A percentile compares a stretch with the other conserved stretches of the same genome.
Evolutionary conservation across 2,329 filamentous ascomycete genomes (phyloP).

Genomic region (Boeremia exigua): DNA sequence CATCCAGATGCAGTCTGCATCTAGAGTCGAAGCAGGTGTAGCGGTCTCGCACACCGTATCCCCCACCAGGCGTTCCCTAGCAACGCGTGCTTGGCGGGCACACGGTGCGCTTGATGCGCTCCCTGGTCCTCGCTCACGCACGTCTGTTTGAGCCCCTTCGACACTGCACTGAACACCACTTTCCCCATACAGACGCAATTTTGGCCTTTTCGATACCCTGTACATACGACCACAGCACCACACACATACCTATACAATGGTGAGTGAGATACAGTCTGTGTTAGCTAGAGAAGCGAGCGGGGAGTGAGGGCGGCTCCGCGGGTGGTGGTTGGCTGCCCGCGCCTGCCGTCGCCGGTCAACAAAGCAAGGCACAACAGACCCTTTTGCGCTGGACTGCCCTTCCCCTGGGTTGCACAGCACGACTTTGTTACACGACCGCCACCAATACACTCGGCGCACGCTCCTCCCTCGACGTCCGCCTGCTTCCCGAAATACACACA

Average conservation of each 20-base stretch:
- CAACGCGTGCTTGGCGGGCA: conserved; percentile 26
- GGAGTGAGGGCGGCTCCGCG: conserved; percentile 9
- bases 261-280: conserved; percentile 16
- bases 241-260: conserved; percentile 24
- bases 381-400: conserved; percentile 9
- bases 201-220: conserved; percentile 15
- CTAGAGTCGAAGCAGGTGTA: conserved; percentile 3
- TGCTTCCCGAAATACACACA: conserved; percentile 9
- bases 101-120: conserved; percentile 35
- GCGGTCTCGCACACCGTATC: conserved; percentile 5
- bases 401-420: conserved; percentile 1
- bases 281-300: background rate
- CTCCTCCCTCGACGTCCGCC: conserved; percentile 1
- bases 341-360: conserved; percentile 22
- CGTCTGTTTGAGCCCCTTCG: conserved; percentile 22
- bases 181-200: conserved; percentile 18
- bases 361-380: conserved; percentile 24
- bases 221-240: conserved; percentile 1
- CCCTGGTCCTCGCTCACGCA: conserved; percentile 22
- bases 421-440: conserved; percentile 8
- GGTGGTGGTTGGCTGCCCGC: conserved; percentile 22
- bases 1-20: background rate
- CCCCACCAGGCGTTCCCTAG: conserved; percentile 17
- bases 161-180: conserved; percentile 18
- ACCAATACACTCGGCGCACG: conserved; percentile 11